Evolutionary conservation across 371 early-diverging fungal species (phyloP).

Genomic region (Mucor irregularis): DNA sequence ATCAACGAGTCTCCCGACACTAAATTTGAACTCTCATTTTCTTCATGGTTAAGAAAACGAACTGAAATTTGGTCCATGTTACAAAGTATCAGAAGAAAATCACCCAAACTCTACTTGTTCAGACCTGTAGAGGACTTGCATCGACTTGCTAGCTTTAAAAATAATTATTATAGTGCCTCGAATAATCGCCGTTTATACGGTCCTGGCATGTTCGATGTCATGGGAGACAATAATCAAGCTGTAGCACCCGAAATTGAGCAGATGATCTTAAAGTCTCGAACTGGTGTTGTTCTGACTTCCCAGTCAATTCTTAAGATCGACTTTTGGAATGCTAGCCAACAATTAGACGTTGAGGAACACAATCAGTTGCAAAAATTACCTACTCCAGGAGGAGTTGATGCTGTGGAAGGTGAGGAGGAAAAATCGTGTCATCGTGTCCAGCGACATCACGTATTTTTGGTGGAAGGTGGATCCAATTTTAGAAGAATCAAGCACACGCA

Average conservation of each 20-base stretch:
- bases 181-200: conserved; percentile 16
- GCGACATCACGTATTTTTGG: conserved; percentile 21
- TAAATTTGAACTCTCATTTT: conserved; percentile 41
- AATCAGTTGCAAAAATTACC: conserved; percentile 23
- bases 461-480: conserved; percentile 35
- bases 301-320: conserved; percentile 68
- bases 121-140: conserved; percentile 68
- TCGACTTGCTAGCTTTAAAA: neutral
- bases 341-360: conserved; percentile 14
- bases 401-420: neutral
- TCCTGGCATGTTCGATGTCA: conserved; percentile 31
- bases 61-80: conserved; percentile 64
- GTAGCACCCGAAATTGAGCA: conserved; percentile 49
- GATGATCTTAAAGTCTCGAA: conserved; percentile 52
- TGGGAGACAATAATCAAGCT: conserved; percentile 6
- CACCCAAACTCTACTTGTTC: conserved; percentile 56
- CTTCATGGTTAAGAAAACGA: conserved; percentile 53
- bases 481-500: conserved; percentile 31
- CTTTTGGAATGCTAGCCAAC: conserved; percentile 40
- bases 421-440: neutral
- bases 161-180: conserved; percentile 7
- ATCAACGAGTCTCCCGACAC: conserved; percentile 45
- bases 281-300: conserved; percentile 59
- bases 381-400: conserved; percentile 5
- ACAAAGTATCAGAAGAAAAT: conserved; percentile 46